Evolutionary conservation across 768 basidiomycete species (phyloP).

Genomic region (Suillus luteus): DNA sequence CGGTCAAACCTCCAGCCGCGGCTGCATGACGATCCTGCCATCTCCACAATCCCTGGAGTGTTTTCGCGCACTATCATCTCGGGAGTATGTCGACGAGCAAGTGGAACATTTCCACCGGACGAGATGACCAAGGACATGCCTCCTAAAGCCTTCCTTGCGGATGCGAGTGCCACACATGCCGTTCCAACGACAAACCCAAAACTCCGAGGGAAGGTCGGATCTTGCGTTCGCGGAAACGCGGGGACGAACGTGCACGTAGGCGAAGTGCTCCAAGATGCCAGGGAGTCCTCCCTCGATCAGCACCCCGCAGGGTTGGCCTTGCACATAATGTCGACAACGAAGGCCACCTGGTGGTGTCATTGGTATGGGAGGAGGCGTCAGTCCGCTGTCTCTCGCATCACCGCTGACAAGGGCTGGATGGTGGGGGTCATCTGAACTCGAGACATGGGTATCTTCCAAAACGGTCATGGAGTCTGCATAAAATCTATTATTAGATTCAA

Average conservation of each 20-base stretch:
- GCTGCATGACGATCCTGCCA: neutral
- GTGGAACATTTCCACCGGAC: neutral
- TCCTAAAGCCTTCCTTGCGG: neutral
- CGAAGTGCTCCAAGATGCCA: neutral
- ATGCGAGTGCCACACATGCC: neutral
- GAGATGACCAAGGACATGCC: neutral
- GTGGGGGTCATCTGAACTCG: too few species aligned
- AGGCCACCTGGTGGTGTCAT: neutral
- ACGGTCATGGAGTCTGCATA: neutral
- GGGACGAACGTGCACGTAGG: neutral
- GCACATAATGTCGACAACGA: neutral
- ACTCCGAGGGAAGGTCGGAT: neutral
- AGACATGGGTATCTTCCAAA: neutral
- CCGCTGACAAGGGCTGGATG: too few species aligned
- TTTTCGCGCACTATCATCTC: neutral
- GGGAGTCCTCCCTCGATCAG: neutral
- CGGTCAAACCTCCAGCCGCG: neutral
- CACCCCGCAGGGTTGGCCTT: neutral
- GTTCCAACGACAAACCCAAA: constrained; percentile 2
- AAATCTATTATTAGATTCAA: neutral
- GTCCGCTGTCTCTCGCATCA: neutral
- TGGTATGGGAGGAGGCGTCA: too few species aligned
- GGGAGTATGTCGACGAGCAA: neutral
- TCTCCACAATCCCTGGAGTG: neutral
- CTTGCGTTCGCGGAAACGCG: neutral